These are phyloP conservation scores for Diplosphaera chodatii DNA, from an alignment of 139 green algal genomes.

Conservation along the genomic window DNA sequence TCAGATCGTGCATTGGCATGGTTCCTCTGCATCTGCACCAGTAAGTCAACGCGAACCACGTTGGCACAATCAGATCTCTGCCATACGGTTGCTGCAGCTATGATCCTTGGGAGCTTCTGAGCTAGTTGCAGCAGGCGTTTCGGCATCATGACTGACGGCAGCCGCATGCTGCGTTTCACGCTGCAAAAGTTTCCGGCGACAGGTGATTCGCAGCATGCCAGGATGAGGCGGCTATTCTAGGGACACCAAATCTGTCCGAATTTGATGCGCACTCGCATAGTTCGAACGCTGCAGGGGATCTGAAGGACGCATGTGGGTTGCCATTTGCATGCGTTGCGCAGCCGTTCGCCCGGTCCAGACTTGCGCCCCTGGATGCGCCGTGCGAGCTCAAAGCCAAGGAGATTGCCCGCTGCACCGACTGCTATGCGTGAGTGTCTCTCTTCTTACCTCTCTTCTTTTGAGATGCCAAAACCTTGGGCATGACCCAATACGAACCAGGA, in stretches of 20 bases:
- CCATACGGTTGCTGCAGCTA: too few species aligned
- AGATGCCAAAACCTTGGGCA: too few species aligned
- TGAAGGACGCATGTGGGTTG: slow-evolving; percentile 61
- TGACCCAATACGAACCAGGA: too few species aligned
- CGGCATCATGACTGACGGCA: not conserved
- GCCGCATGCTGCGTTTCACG: not conserved
- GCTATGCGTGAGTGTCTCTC: slow-evolving; percentile 38
- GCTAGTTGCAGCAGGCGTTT: too few species aligned
- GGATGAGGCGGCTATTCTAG: too few species aligned
- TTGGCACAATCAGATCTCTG: too few species aligned
- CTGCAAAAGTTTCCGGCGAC: not conserved
- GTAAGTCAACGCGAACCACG: too few species aligned
- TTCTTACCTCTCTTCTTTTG: not conserved
- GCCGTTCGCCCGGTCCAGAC: slow-evolving; percentile 27
- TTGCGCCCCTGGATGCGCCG: slow-evolving; percentile 12
- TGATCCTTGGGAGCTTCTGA: too few species aligned
- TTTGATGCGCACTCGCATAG: too few species aligned
- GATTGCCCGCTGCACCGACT: slow-evolving; percentile 53
- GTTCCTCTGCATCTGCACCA: too few species aligned
- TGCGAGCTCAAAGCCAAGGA: not conserved
- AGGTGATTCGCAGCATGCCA: not conserved
- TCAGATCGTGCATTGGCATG: too few species aligned
- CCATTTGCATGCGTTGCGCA: slow-evolving; percentile 55
- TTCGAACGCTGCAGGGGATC: slow-evolving; percentile 22
- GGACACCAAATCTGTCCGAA: too few species aligned